Evolutionary conservation across 192 early-diverging fungal species (phyloP), one percentile per base, ranked within the genome.

Genomic region (Coemansia sp.): DNA sequence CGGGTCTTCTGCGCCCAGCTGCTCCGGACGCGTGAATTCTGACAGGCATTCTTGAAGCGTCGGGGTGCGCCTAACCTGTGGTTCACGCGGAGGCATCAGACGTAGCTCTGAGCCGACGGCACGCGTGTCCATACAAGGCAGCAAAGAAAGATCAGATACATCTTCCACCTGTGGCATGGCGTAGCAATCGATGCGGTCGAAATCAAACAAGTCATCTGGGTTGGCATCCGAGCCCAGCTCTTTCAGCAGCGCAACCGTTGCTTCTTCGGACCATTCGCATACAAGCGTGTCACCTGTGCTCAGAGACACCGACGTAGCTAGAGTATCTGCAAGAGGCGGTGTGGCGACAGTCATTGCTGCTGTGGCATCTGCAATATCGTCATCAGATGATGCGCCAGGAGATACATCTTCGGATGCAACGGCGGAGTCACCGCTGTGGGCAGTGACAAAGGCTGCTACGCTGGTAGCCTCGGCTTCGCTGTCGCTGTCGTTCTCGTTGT

Each of bases 21-120:
- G 68, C 71, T 94, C 93, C 65, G 91, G 85, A 45, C 85, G 85
- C 33, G 79, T 88, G 67, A 90, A 94, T 69, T 91, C 91, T 22
- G 84, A 74, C 45, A 94, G 60, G 56, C 93, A 94, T 63, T 91
- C 86, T 33, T 84, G 65, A 33, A 94, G 61, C 7, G 86, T 84
- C 6, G 93, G 73, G 71, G 61, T 59, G 36, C 25, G 55, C 56
- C 66, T 62, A 14, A 42, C 30, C 29, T 31, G 50, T 11, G n/a
- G 40, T 28, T 5, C 54, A 1, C 11, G 14, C 5, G 64, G 7
- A 10, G 76, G 32, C 57, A 60, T 60, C 16, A 36, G 2, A 36
- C 57, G 57, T 11, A 49, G 63, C 7, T 63, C 60, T 3, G 45
- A 22, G 11, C 54, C 65, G 31, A 56, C 17, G 17, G 49, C 4